Evolutionary conservation across 179 eudicot genomes (phyloP).

Genomic region (Camellia oleifera): DNA sequence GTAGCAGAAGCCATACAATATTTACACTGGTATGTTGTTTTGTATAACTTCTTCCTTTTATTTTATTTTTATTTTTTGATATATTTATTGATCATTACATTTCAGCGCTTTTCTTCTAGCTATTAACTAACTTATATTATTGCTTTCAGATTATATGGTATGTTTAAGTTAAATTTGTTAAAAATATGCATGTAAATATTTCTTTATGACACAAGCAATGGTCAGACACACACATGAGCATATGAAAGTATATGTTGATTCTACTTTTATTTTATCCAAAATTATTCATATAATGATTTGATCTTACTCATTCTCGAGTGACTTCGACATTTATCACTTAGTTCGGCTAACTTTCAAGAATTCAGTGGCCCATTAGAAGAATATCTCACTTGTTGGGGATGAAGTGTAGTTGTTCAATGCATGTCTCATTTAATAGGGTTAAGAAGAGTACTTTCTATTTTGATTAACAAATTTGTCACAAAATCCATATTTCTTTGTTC

Average conservation of each 20-base stretch:
- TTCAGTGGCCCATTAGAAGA: neutral
- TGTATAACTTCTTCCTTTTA: neutral
- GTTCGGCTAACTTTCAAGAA: neutral
- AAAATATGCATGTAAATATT: neutral
- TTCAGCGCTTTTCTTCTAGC: neutral
- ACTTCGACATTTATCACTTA: neutral
- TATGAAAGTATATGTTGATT: neutral
- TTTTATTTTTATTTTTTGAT: neutral
- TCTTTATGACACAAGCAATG: neutral
- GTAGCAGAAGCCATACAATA: slow-evolving; percentile 99
- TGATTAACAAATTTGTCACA: neutral
- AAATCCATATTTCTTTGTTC: neutral
- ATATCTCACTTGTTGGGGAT: neutral
- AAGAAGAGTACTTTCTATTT: neutral
- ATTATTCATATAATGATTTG: neutral
- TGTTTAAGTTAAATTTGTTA: neutral
- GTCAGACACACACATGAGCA: neutral
- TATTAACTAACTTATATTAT: neutral
- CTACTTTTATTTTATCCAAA: neutral
- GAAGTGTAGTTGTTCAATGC: neutral
- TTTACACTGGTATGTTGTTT: slow-evolving; percentile 80
- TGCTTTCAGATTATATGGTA: neutral
- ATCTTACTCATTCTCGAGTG: neutral
- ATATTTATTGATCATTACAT: neutral
- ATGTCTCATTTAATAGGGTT: neutral